phyloP scores from a whole-genome alignment of 2,329 filamentous ascomycete species.

The Magnaporthiopsis rhizophila region DNA sequence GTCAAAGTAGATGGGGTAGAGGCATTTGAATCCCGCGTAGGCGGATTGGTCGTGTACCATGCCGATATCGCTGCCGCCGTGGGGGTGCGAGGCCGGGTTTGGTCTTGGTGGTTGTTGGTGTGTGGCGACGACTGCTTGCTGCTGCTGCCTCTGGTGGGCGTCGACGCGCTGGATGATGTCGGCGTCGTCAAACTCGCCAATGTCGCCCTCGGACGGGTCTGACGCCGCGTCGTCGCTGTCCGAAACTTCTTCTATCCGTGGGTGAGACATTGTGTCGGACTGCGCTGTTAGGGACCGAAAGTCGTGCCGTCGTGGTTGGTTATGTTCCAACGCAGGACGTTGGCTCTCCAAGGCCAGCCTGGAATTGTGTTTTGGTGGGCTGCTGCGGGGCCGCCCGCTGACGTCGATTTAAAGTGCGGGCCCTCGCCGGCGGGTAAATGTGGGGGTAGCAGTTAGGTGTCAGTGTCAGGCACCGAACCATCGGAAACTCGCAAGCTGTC shows the following conservation, averaged over 20 bases:
- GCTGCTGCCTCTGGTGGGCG: slow-evolving; percentile 8
- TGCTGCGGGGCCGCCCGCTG: background rate
- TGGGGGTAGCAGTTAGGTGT: background rate
- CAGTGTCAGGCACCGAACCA: too few relatives aligned
- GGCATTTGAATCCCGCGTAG: slow-evolving; percentile 73
- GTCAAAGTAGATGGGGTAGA: slow-evolving; percentile 97
- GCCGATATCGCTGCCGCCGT: slow-evolving; percentile 24
- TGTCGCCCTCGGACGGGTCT: slow-evolving; percentile 83
- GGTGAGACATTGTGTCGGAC: slow-evolving; percentile 59
- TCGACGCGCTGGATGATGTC: slow-evolving; percentile 45
- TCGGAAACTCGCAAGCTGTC: too few relatives aligned
- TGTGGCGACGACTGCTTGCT: slow-evolving; percentile 9
- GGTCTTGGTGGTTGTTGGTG: slow-evolving; percentile 15
- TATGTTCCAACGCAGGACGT: too few relatives aligned
- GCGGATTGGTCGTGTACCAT: slow-evolving; percentile 28
- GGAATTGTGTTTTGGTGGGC: background rate
- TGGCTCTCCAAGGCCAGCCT: background rate
- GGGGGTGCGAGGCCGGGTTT: slow-evolving; percentile 19
- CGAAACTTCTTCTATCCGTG: slow-evolving; percentile 86
- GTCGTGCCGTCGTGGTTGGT: background rate
- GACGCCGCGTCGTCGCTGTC: slow-evolving; percentile 67
- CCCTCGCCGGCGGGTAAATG: background rate
- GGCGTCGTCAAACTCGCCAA: slow-evolving; percentile 53
- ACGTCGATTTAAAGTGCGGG: background rate
- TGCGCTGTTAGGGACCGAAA: background rate